Percentiles rank a stretch among this genome's conserved stretches.
Evolutionary conservation across 495 filamentous ascomycete species (phyloP).

Genomic region (Ramalina peruviana): DNA sequence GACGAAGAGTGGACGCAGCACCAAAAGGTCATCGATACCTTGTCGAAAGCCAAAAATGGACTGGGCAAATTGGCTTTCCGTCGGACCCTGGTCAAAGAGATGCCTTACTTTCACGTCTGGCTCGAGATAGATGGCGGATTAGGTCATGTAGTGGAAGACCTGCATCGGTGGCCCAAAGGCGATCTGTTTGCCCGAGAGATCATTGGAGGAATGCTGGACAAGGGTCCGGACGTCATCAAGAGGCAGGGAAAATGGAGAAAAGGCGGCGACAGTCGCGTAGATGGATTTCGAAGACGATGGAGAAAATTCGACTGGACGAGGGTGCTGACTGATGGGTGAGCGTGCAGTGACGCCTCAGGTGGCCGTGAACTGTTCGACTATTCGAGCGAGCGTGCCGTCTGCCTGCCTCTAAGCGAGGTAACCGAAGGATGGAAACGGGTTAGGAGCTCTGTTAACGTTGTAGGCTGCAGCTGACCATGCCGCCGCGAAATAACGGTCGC

Average conservation of each 20-base stretch:
- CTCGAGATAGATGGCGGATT: conserved; percentile 85
- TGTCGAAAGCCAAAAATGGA: conserved; percentile 50
- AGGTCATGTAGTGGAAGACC: conserved; percentile 85
- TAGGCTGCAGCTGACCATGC: neutral
- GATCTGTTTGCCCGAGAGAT: conserved; percentile 90
- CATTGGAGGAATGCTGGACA: conserved; percentile 85
- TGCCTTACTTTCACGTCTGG: conserved; percentile 99
- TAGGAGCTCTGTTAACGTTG: neutral
- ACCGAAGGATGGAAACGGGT: neutral
- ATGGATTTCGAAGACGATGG: conserved; percentile 74
- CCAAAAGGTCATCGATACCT: conserved; percentile 83
- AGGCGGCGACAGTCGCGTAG: conserved; percentile 54
- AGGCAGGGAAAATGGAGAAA: conserved; percentile 81
- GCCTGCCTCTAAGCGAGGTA: no score
- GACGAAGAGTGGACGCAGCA: conserved; percentile 95
- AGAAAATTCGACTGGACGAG: conserved; percentile 93
- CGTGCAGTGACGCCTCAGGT: neutral
- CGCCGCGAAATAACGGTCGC: neutral
- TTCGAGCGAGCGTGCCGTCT: neutral
- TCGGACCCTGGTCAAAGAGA: conserved; percentile 74
- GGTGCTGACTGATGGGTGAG: conserved; percentile 46
- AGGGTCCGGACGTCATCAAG: conserved; percentile 71
- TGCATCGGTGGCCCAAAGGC: conserved; percentile 74
- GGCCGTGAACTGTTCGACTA: no score
- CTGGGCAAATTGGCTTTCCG: conserved; percentile 75